A percentile compares a stretch with the other conserved stretches of the same genome.
Conservation (phyloP, 2,329 filamentous ascomycete genomes). For the Didymella lethalis region DNA sequence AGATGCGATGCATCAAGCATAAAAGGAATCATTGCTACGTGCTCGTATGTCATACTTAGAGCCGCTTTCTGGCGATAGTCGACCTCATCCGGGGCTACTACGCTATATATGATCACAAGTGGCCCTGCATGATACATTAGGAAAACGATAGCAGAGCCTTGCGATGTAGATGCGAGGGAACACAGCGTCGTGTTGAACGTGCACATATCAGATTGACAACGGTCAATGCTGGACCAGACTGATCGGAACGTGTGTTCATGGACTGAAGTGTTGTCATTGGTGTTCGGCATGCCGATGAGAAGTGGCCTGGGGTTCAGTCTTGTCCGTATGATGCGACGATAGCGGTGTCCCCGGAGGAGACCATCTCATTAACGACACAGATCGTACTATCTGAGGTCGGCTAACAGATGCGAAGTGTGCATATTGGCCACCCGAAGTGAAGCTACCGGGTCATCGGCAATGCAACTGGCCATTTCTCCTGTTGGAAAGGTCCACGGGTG, state of each 20-base stretch:
- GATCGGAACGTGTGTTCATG: neutral
- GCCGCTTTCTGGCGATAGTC: no score
- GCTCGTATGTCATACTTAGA: slow-evolving; percentile 2
- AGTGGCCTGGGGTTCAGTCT: neutral
- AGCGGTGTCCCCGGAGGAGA: neutral
- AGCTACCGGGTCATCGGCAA: neutral
- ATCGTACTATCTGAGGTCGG: neutral
- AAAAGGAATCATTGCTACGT: slow-evolving; percentile 3
- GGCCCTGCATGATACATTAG: neutral
- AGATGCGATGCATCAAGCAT: slow-evolving; percentile 5
- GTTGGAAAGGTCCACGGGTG: neutral
- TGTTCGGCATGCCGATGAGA: neutral
- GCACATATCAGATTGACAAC: neutral
- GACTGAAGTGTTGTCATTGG: neutral
- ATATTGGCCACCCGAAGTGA: neutral
- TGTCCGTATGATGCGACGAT: no score
- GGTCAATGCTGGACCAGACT: neutral
- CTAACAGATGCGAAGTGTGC: no score
- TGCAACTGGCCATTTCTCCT: neutral
- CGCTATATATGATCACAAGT: neutral
- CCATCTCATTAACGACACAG: neutral
- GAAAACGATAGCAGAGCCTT: neutral
- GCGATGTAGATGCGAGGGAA: neutral
- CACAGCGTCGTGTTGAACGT: neutral
- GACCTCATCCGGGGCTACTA: neutral